phyloP scores from a whole-genome alignment of 2,329 filamentous ascomycete species.

The Trichoderma breve region DNA sequence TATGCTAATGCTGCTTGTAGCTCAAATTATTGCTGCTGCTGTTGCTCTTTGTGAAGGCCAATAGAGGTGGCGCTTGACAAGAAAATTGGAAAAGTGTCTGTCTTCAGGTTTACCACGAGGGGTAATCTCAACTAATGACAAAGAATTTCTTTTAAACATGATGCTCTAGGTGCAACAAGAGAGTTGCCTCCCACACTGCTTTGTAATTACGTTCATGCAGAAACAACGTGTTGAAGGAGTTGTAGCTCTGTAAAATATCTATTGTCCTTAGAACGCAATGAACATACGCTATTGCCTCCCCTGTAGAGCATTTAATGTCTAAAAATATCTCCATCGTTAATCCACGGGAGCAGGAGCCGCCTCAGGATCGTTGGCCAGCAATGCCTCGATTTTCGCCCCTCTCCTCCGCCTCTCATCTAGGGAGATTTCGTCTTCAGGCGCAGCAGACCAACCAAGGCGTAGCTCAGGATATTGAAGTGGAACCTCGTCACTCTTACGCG shows the following conservation, averaged over 20 bases:
- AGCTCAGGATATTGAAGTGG: slow-evolving; percentile 35
- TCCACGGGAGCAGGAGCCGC: slow-evolving; percentile 31
- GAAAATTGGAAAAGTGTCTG: too few relatives aligned
- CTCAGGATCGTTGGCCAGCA: slow-evolving; percentile 31
- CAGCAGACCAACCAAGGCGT: slow-evolving; percentile 32
- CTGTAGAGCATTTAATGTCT: not conserved
- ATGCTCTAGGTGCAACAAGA: too few relatives aligned
- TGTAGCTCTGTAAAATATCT: not conserved
- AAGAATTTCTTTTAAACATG: too few relatives aligned
- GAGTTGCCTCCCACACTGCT: too few relatives aligned
- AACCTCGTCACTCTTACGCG: slow-evolving; percentile 26
- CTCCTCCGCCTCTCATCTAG: slow-evolving; percentile 32
- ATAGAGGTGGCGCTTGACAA: too few relatives aligned
- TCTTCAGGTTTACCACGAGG: too few relatives aligned
- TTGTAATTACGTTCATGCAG: not conserved
- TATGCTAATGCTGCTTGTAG: too few relatives aligned
- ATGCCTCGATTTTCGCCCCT: slow-evolving; percentile 31
- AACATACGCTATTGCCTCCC: not conserved
- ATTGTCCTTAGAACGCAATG: not conserved
- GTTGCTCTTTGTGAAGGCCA: too few relatives aligned
- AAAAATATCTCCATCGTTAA: not conserved
- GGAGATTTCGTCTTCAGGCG: slow-evolving; percentile 30
- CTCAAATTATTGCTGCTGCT: too few relatives aligned
- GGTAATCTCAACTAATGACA: too few relatives aligned
- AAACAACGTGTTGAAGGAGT: not conserved